These are phyloP conservation scores for Phytophthora syringae DNA, from an alignment of 352 stramenopile species.

Conservation along the genomic window DNA sequence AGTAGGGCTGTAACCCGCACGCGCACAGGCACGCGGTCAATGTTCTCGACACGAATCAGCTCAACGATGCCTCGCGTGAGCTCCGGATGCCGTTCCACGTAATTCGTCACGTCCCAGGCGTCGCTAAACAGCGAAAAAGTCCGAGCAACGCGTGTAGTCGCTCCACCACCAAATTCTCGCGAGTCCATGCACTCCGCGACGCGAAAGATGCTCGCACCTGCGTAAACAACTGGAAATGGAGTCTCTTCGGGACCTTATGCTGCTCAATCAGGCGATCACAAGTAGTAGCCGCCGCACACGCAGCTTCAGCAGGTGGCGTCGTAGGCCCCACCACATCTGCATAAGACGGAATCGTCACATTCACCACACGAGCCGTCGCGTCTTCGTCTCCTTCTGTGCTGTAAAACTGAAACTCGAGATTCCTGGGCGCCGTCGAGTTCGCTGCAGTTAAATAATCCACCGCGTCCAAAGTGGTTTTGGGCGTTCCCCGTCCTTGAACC, in stretches of 20 bases:
- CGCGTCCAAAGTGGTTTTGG: constrained; percentile 66
- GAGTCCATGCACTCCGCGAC: constrained; percentile 32
- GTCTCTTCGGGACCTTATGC: constrained; percentile 56
- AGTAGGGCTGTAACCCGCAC: constrained; percentile 71
- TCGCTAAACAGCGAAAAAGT: constrained; percentile 81
- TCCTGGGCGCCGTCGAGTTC: constrained; percentile 6
- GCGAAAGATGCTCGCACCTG: constrained; percentile 61
- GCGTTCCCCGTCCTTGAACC: constrained; percentile 49
- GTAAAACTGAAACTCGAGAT: constrained; percentile 79
- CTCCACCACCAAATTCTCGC: constrained; percentile 71
- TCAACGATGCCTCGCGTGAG: constrained; percentile 78
- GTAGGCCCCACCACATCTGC: constrained; percentile 34
- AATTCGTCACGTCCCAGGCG: constrained; percentile 75
- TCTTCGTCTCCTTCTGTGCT: constrained; percentile 34
- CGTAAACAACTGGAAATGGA: constrained; percentile 81
- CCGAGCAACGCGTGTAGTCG: constrained; percentile 69
- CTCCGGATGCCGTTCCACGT: constrained; percentile 80
- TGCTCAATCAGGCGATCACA: constrained; percentile 66
- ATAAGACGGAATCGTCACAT: constrained; percentile 44
- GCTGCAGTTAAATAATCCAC: constrained; percentile 59
- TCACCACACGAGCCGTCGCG: constrained; percentile 37
- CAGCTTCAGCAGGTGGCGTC: constrained; percentile 28
- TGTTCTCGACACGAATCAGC: constrained; percentile 74
- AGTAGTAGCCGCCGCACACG: constrained; percentile 45
- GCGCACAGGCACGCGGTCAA: constrained; percentile 59